Percentiles rank a stretch among this genome's conserved stretches.
phyloP scores from a whole-genome alignment of 2,329 filamentous ascomycete species.

The Neonectria magnoliae region DNA sequence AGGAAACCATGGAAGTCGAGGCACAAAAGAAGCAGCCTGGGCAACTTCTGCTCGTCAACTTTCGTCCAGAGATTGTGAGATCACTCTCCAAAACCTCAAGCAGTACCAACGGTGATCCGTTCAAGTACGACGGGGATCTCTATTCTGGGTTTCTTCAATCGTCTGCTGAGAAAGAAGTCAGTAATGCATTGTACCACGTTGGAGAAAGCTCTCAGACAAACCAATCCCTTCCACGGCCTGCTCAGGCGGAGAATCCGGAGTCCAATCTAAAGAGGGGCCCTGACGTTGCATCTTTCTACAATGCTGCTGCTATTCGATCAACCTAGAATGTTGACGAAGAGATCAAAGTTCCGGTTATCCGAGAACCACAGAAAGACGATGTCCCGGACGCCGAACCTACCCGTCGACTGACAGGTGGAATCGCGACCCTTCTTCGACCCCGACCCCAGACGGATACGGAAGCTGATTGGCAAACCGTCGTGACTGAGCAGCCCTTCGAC shows the following conservation, averaged over 20 bases:
- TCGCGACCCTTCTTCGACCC: slow-evolving; percentile 31
- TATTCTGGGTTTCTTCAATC: slow-evolving; percentile 52
- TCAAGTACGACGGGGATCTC: slow-evolving; percentile 55
- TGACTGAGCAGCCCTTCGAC: slow-evolving; percentile 43
- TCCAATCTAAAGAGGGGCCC: slow-evolving; percentile 13
- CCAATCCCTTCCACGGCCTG: slow-evolving; percentile 3
- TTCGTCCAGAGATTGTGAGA: slow-evolving; percentile 21
- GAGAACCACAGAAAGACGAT: slow-evolving; percentile 19
- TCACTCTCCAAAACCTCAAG: slow-evolving; percentile 46
- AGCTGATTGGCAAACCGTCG: slow-evolving; percentile 51
- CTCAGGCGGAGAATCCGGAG: slow-evolving; percentile 9
- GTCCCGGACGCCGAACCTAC: slow-evolving; percentile 11
- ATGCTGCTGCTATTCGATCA: slow-evolving; percentile 50
- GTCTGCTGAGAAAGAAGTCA: slow-evolving; percentile 56
- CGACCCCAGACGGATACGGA: slow-evolving; percentile 31
- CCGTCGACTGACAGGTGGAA: slow-evolving; percentile 27
- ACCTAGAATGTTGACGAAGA: slow-evolving; percentile 54
- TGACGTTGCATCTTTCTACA: slow-evolving; percentile 47
- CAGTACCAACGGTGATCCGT: slow-evolving; percentile 54
- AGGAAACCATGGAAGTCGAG: slow-evolving; percentile 2
- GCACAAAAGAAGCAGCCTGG: background rate
- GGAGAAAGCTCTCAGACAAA: slow-evolving; percentile 34
- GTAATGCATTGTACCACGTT: slow-evolving; percentile 49
- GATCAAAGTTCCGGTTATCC: slow-evolving; percentile 49
- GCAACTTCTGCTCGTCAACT: background rate